These are phyloP conservation scores for Glaciozyma antarctica DNA, from an alignment of 768 basidiomycete species.

Conservation along the genomic window DNA sequence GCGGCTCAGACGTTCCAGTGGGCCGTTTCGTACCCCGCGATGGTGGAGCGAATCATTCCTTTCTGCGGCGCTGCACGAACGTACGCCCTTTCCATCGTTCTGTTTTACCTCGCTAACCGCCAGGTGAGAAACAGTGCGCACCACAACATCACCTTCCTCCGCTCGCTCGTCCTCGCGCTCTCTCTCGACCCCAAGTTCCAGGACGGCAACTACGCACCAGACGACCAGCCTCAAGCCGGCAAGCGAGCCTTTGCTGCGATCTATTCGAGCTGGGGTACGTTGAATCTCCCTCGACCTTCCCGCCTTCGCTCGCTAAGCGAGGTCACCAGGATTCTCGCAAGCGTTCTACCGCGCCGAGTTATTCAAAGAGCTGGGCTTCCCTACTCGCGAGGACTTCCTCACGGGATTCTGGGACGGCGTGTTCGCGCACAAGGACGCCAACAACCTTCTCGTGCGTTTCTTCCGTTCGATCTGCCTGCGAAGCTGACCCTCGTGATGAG, in stretches of 20 bases:
- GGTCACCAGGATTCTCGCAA: background rate
- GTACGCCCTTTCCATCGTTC: background rate
- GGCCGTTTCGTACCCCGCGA: background rate
- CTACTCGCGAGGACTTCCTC: slow-evolving; percentile 3
- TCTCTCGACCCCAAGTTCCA: background rate
- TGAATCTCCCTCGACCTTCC: background rate
- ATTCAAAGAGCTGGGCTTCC: background rate
- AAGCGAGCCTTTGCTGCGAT: slow-evolving; percentile 5
- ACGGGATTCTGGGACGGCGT: background rate
- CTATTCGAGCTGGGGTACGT: slow-evolving; percentile 2
- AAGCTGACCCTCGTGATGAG: background rate
- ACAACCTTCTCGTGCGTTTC: background rate
- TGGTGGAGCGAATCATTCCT: background rate
- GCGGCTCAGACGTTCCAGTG: slow-evolving; percentile 6
- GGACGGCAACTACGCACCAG: background rate
- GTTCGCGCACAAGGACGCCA: slow-evolving; percentile 4
- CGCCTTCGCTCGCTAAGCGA: background rate
- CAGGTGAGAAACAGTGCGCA: slow-evolving; percentile 3
- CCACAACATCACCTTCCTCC: slow-evolving; percentile 6
- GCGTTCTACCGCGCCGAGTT: background rate
- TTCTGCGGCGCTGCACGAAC: slow-evolving; percentile 4
- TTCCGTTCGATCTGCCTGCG: background rate
- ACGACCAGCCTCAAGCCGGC: slow-evolving; percentile 2
- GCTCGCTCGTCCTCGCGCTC: background rate
- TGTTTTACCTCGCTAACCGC: no score